These are phyloP conservation scores for Phytophthora idaei DNA, from an alignment of 352 stramenopile species.

Conservation along the genomic window DNA sequence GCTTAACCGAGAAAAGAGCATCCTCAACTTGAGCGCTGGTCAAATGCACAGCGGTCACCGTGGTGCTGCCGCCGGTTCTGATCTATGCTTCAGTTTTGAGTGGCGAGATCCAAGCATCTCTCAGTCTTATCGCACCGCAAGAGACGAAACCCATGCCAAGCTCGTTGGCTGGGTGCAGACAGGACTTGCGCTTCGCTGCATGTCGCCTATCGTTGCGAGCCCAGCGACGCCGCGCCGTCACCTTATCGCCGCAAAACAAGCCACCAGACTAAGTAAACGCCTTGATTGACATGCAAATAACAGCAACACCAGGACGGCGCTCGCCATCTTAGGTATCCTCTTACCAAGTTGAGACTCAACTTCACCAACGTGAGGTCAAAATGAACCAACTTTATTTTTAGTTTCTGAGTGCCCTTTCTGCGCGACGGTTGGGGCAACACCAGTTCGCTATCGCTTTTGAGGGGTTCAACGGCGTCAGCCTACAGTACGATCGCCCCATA, in stretches of 20 bases:
- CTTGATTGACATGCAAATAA: not conserved
- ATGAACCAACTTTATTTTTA: not conserved
- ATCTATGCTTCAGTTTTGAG: slow-evolving; percentile 24
- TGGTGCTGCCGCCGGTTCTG: slow-evolving; percentile 20
- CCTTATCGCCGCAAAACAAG: slow-evolving; percentile 1
- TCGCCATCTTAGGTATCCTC: not conserved
- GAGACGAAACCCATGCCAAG: not conserved
- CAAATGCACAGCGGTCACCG: not conserved
- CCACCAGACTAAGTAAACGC: not conserved
- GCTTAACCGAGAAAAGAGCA: not conserved
- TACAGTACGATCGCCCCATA: not conserved
- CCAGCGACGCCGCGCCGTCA: not conserved
- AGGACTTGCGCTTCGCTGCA: slow-evolving; percentile 16
- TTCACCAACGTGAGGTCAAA: slow-evolving; percentile 1
- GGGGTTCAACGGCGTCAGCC: slow-evolving; percentile 19
- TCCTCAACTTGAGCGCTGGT: too few relatives aligned
- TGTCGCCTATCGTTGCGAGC: slow-evolving; percentile 4
- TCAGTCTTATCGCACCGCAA: slow-evolving; percentile 1
- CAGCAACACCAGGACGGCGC: not conserved
- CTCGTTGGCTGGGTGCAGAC: slow-evolving; percentile 8
- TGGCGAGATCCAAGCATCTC: slow-evolving; percentile 4
- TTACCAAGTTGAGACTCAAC: not conserved
- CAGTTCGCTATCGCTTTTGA: slow-evolving; percentile 27
- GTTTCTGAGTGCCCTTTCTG: not conserved
- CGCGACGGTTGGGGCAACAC: slow-evolving; percentile 25